Conservation (phyloP, 345 rosid species). For the Cochlearia excelsa region DNA sequence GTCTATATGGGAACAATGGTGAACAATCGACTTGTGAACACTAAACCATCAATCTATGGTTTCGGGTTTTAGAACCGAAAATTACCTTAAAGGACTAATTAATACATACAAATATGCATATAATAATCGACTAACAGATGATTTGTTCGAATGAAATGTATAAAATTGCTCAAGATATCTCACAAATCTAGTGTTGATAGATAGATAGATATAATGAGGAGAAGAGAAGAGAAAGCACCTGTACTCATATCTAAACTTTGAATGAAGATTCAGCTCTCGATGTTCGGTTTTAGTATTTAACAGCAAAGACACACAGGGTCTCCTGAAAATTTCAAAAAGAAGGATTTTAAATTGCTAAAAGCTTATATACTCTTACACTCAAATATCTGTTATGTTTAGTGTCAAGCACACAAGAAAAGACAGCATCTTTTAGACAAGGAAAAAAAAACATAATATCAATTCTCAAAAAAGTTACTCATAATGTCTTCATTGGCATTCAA, state of each 20-base stretch:
- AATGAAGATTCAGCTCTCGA: not conserved
- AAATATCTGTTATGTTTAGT: no score
- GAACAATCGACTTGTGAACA: not conserved
- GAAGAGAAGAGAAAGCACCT: constrained; percentile 22
- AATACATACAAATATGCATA: not conserved
- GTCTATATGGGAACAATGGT: no score
- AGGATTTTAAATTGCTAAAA: no score
- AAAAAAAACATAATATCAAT: no score
- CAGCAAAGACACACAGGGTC: not conserved
- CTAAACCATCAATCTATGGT: not conserved
- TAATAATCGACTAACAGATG: constrained; percentile 1
- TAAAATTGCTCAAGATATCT: not conserved
- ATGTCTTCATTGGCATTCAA: no score
- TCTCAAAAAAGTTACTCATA: no score
- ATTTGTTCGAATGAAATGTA: not conserved
- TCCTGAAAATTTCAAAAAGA: not conserved
- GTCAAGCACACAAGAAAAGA: no score
- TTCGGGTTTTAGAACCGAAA: not conserved
- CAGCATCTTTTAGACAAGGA: no score
- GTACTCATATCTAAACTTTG: constrained; percentile 27
- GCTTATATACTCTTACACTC: no score
- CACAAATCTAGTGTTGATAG: constrained; percentile 4
- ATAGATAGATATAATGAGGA: not conserved
- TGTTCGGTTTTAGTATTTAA: not conserved
- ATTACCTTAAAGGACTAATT: not conserved